phyloP scores from a whole-genome alignment of 306 rosid genomes.

The Begonia loranthoides region DNA sequence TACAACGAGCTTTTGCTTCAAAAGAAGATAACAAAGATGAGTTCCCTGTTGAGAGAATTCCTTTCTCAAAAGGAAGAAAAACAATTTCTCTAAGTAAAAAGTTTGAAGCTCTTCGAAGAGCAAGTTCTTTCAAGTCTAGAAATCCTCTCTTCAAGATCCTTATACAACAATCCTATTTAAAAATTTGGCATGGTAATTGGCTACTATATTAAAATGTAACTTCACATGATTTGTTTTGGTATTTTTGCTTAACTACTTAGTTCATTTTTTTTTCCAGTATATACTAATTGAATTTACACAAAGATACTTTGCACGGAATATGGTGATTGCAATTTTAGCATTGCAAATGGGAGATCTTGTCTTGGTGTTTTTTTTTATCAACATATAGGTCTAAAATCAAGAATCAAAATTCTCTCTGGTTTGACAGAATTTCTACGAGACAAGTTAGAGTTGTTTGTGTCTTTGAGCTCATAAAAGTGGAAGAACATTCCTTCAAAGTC shows the following conservation, averaged over 20 bases:
- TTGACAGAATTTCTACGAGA: conserved; percentile 13
- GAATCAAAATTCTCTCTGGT: conserved; percentile 7
- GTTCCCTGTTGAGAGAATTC: too few relatives aligned
- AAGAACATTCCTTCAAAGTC: neutral
- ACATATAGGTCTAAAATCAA: neutral
- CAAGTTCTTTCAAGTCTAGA: conserved; percentile 6
- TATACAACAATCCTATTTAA: neutral
- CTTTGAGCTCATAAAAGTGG: neutral
- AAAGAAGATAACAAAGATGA: neutral
- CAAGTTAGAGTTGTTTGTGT: conserved; percentile 5
- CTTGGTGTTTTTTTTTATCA: neutral
- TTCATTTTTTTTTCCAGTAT: neutral
- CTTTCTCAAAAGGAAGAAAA: neutral
- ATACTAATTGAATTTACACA: neutral
- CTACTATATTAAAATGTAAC: neutral
- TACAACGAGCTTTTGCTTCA: neutral
- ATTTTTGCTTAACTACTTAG: neutral
- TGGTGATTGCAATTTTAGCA: neutral
- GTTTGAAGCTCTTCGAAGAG: conserved; percentile 2
- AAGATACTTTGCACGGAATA: neutral
- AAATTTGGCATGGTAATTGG: conserved; percentile 3
- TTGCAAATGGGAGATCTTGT: conserved; percentile 5
- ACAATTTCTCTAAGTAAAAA: neutral
- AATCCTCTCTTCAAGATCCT: conserved; percentile 10
- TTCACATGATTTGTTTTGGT: too few relatives aligned